phyloP scores from a whole-genome alignment of 768 basidiomycete species.

The Hericium rajendrae region DNA sequence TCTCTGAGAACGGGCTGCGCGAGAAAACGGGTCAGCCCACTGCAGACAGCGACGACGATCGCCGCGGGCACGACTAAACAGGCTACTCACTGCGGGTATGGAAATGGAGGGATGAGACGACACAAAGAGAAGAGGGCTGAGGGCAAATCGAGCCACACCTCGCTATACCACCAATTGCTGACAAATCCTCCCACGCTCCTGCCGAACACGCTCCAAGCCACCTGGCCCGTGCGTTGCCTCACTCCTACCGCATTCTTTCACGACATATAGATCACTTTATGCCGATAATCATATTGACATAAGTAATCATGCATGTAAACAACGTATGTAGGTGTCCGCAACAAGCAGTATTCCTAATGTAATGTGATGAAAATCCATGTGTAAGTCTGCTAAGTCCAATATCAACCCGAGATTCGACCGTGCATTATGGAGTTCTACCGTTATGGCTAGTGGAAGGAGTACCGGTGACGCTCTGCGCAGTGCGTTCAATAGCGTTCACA shows the following conservation, averaged over 20 bases:
- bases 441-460: too few species aligned
- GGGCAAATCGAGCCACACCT: slow-evolving; percentile 16
- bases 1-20: slow-evolving; percentile 12
- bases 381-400: too few species aligned
- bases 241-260: not conserved
- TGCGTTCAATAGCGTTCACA: slow-evolving; percentile 17
- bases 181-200: slow-evolving; percentile 2
- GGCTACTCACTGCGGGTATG: slow-evolving; percentile 13
- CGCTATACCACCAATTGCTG: slow-evolving; percentile 11
- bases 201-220: slow-evolving; percentile 5
- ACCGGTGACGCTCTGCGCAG: not conserved
- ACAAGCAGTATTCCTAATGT: too few species aligned
- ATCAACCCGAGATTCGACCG: too few species aligned
- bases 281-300: too few species aligned
- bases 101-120: slow-evolving; percentile 22
- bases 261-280: not conserved
- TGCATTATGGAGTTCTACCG: too few species aligned
- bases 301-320: too few species aligned
- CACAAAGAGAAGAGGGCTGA: slow-evolving; percentile 32
- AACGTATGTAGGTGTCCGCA: too few species aligned
- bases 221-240: slow-evolving; percentile 5
- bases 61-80: slow-evolving; percentile 5
- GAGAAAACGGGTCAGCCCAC: not conserved
- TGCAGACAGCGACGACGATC: not conserved
- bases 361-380: too few species aligned